These are phyloP conservation scores for Dioscorea zingiberensis DNA, from an alignment of 106 monocot species.

Conservation along the genomic window DNA sequence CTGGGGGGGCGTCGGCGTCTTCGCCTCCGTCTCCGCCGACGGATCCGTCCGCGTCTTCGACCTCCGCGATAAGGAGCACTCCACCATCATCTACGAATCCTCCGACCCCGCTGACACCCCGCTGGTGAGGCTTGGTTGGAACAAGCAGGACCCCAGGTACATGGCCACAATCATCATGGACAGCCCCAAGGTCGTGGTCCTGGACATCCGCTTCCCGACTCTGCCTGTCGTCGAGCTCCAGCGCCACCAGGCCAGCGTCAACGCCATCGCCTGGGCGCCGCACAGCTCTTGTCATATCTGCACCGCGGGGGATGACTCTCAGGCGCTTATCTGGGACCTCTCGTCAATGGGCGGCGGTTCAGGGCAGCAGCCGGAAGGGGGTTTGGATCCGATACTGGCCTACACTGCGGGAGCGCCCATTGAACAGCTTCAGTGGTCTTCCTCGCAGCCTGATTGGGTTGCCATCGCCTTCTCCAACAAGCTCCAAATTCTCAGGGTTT, in stretches of 20 bases:
- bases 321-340: constrained; percentile 94
- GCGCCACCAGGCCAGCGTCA: constrained; percentile 81
- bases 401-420: constrained; percentile 90
- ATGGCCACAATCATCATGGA: constrained; percentile 99
- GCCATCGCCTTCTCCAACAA: constrained; percentile 87
- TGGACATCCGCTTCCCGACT: constrained; percentile 92
- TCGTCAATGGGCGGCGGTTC: constrained; percentile 69
- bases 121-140: constrained; percentile 86
- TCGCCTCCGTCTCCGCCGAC: constrained; percentile 95
- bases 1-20: constrained; percentile 96
- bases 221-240: constrained; percentile 96
- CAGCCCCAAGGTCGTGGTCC: constrained; percentile 89
- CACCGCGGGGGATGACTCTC: constrained; percentile 91
- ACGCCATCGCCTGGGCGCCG: constrained; percentile 95
- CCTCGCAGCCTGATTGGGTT: constrained; percentile 93
- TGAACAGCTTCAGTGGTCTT: constrained; percentile 98
- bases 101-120: constrained; percentile 82
- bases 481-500: constrained; percentile 91
- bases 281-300: constrained; percentile 98
- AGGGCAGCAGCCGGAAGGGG: constrained; percentile 43
- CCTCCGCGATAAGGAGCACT: constrained; percentile 96
- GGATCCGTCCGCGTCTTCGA: constrained; percentile 96
- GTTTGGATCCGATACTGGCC: constrained; percentile 74
- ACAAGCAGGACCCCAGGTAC: constrained; percentile 95
- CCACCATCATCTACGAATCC: constrained; percentile 96